Percentiles rank a stretch among this genome's conserved stretches.
Conservation (phyloP, 805 yeast genomes). For the Nakazawaea anatomiae region DNA sequence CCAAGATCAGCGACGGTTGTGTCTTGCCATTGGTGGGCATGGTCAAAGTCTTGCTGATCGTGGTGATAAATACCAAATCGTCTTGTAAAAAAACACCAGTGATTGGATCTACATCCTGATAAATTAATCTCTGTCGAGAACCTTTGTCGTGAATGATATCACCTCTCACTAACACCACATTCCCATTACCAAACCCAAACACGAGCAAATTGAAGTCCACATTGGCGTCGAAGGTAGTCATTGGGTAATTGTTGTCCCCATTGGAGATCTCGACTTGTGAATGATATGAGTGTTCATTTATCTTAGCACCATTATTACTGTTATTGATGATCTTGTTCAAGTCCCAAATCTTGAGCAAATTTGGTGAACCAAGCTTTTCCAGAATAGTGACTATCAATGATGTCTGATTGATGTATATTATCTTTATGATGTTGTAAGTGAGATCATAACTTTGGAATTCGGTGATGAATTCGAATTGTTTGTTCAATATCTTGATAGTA, state of each 20-base stretch:
- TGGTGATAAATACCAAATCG: slow-evolving; percentile 59
- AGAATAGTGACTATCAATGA: slow-evolving; percentile 65
- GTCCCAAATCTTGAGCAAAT: slow-evolving; percentile 69
- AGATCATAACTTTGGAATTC: slow-evolving; percentile 60
- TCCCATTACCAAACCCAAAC: slow-evolving; percentile 80
- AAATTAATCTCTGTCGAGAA: slow-evolving; percentile 76
- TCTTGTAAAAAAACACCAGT: slow-evolving; percentile 65
- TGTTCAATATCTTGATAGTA: slow-evolving; percentile 49
- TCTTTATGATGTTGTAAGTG: slow-evolving; percentile 57
- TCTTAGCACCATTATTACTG: slow-evolving; percentile 16
- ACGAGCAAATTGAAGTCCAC: slow-evolving; percentile 58
- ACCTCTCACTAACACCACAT: slow-evolving; percentile 77
- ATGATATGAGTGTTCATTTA: slow-evolving; percentile 35
- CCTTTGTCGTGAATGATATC: slow-evolving; percentile 87
- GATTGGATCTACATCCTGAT: slow-evolving; percentile 71
- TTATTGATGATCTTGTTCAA: slow-evolving; percentile 39
- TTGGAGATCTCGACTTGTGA: slow-evolving; percentile 59
- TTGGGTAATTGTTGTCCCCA: slow-evolving; percentile 73
- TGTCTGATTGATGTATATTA: slow-evolving; percentile 42
- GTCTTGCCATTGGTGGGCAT: slow-evolving; percentile 76
- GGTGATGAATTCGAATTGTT: slow-evolving; percentile 37
- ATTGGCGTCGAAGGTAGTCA: slow-evolving; percentile 57
- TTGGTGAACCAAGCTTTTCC: slow-evolving; percentile 67
- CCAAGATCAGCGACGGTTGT: slow-evolving; percentile 45
- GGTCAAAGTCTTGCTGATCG: slow-evolving; percentile 66